phyloP scores from a whole-genome alignment of 495 filamentous ascomycete genomes.

The Paragyromitra xinjiangensis region DNA sequence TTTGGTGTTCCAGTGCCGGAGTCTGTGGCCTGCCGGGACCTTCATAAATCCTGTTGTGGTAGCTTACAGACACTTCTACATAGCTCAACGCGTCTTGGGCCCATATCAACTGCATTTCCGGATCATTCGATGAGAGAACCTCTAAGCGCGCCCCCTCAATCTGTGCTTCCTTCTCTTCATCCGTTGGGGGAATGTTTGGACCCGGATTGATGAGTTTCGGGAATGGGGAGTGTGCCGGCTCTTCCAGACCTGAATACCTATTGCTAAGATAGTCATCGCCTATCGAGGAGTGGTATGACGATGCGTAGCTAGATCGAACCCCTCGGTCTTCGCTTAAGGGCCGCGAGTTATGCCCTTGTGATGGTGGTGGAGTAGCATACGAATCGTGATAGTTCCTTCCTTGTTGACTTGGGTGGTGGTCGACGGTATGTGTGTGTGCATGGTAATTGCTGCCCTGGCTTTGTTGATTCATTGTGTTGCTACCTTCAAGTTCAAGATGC shows the following conservation, averaged over 20 bases:
- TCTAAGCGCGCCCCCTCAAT: conserved; percentile 81
- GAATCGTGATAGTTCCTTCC: conserved; percentile 54
- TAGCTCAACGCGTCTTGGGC: conserved; percentile 90
- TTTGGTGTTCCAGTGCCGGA: conserved; percentile 84
- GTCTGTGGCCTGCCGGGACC: conserved; percentile 76
- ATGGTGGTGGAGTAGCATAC: conserved; percentile 58
- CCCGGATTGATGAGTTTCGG: conserved; percentile 81
- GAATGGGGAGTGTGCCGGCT: conserved; percentile 89
- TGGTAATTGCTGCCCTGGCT: conserved; percentile 42
- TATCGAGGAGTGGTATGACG: conserved; percentile 57
- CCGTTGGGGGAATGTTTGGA: conserved; percentile 90
- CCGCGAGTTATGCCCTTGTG: conserved; percentile 52
- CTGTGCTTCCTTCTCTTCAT: conserved; percentile 90
- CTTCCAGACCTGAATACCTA: conserved; percentile 65
- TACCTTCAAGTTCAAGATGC: conserved; percentile 83
- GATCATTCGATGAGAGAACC: conserved; percentile 92
- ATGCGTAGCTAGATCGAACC: conserved; percentile 56
- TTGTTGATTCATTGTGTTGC: conserved; percentile 48
- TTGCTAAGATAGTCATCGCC: conserved; percentile 62
- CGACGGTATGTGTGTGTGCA: conserved; percentile 34
- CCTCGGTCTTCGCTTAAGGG: conserved; percentile 60
- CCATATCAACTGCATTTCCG: conserved; percentile 96
- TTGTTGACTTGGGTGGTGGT: conserved; percentile 42
- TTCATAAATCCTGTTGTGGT: conserved; percentile 71
- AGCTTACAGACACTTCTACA: conserved; percentile 82